These are phyloP conservation scores for Aspergillus ochraceus DNA, from an alignment of 2,329 filamentous ascomycete genomes.

Conservation along the genomic window DNA sequence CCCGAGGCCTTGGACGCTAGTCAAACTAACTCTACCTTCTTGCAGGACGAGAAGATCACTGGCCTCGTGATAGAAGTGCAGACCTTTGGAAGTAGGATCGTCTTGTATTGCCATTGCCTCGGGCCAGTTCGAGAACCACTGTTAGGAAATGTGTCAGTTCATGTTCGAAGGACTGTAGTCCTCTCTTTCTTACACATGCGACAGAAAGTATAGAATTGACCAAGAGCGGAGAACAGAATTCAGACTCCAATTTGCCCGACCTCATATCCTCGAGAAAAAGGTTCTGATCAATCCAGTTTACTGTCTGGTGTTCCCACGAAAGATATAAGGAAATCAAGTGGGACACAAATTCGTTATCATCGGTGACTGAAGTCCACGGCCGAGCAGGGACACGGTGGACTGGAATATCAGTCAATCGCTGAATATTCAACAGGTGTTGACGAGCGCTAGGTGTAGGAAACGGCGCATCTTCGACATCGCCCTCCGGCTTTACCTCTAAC, in stretches of 20 bases:
- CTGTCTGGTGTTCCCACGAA: conserved; percentile 19
- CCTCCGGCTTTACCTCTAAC: neutral
- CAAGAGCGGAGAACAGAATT: conserved; percentile 29
- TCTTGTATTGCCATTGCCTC: conserved; percentile 17
- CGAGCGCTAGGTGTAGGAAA: neutral
- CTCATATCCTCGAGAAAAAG: conserved; percentile 30
- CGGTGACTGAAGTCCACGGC: conserved; percentile 22
- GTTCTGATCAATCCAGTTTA: conserved; percentile 25
- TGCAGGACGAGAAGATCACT: conserved; percentile 22
- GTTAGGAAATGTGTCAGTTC: neutral
- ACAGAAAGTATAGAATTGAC: conserved; percentile 26
- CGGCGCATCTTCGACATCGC: neutral
- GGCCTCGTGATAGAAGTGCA: conserved; percentile 30
- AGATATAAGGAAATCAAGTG: conserved; percentile 23
- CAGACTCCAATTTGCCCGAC: conserved; percentile 17
- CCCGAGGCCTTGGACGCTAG: conserved; percentile 24
- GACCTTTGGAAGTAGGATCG: conserved; percentile 16
- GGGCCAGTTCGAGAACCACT: conserved; percentile 20
- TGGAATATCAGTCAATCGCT: conserved; percentile 7
- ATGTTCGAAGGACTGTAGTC: neutral
- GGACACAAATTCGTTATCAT: conserved; percentile 20
- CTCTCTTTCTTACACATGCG: conserved; percentile 15
- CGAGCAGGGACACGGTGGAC: conserved; percentile 14
- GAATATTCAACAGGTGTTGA: conserved; percentile 1
- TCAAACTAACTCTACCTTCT: conserved; percentile 22